Percentiles rank a stretch among this genome's conserved stretches.
These are phyloP conservation scores for Jamesozyma spencerorum DNA, from an alignment of 805 yeast species.

Conservation along the genomic window DNA sequence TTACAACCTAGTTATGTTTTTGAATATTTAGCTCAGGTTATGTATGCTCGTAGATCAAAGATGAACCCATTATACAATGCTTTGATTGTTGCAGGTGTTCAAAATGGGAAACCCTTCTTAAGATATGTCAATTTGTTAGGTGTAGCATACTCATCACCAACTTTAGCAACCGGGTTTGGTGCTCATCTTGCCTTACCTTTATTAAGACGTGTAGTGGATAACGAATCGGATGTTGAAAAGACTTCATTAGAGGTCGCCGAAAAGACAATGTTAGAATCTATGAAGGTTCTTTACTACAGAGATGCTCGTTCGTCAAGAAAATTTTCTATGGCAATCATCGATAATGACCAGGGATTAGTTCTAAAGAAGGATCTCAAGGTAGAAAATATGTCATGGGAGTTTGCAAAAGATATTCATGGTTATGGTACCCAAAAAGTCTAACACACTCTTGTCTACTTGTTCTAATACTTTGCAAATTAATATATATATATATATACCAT, in stretches of 20 bases:
- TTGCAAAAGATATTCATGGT: constrained; percentile 81
- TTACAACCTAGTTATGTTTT: constrained; percentile 82
- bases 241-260: constrained; percentile 69
- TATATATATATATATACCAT: too few relatives aligned
- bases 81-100: constrained; percentile 80
- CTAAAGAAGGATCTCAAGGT: constrained; percentile 60
- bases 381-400: constrained; percentile 77
- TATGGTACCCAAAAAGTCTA: constrained; percentile 66
- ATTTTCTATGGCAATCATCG: constrained; percentile 70
- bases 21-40: constrained; percentile 73
- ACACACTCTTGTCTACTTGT: background rate
- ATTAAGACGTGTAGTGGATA: constrained; percentile 72
- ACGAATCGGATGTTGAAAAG: constrained; percentile 63
- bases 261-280: constrained; percentile 66
- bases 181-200: constrained; percentile 89
- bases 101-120: constrained; percentile 61
- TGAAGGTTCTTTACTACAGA: constrained; percentile 91
- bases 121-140: constrained; percentile 88
- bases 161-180: constrained; percentile 94
- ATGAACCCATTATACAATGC: constrained; percentile 98
- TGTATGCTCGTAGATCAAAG: constrained; percentile 82
- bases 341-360: constrained; percentile 49
- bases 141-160: constrained; percentile 77
- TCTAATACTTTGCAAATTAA: too few relatives aligned
- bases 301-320: constrained; percentile 91